Evolutionary conservation across 2,329 filamentous ascomycete genomes (phyloP), one percentile per base, ranked within the genome.

Genomic region (Arthroderma sp.): DNA sequence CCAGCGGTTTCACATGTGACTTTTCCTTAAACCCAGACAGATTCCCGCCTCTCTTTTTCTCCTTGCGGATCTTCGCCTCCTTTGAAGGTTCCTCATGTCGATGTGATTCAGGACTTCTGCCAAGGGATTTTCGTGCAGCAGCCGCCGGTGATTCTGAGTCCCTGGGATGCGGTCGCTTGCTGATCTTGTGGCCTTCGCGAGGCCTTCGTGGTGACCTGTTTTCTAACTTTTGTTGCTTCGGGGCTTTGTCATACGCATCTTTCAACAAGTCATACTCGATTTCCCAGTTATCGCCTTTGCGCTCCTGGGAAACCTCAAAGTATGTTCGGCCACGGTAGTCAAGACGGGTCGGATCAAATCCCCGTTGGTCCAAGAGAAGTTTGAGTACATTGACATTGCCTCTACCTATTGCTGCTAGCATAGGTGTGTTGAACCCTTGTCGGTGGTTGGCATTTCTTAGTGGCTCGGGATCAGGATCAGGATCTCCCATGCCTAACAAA

Each of bases 321-420:
- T 96, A 98, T 0, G 84, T 82, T 54, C 84, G 78, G 22, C 85
- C 85, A 53, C 80, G 80, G 53, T 80, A 81, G 28, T 80, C 74
- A 29, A 69, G 71, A 46, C 82, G 78, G 1, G 85, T 86, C 0
- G 91, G 88, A 55, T 98, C 82, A 59, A 96, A 95, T 28, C 73
- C 71, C 40, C 76, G 75, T 55, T 91, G 85, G 48, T 80, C 79
- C 5, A 94, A 69, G 5, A 95, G 72, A 7, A 94, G 68, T 46
- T 83, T 77, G 38, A 98, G 78, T 46, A 95, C 86, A 53, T 86
- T 83, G 41, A 91, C 74, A 55, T 94, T 91, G 4, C 77, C 78
- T 53, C 89, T 83, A 10, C 91, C 89, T 52, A 98, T 95, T 1
- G 91, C 88, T 47, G 88, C 87, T 33, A 95, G 75, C 71, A 98